Conservation (phyloP, 495 filamentous ascomycete species). For the Melanomma pulvis-pyrius region DNA sequence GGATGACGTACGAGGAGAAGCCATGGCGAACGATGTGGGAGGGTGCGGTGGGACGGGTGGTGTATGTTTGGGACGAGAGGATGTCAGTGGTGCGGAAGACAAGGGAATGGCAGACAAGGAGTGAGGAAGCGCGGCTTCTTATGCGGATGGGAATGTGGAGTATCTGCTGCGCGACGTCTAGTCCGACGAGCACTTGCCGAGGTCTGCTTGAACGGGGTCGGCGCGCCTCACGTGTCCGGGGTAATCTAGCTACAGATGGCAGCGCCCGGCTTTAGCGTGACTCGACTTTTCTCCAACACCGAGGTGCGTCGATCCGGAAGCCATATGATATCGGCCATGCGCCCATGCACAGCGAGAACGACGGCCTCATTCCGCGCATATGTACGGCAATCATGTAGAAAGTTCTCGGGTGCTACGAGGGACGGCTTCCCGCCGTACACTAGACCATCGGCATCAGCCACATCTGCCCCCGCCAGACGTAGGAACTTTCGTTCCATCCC, state of each 20-base stretch:
- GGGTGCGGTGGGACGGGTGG: neutral
- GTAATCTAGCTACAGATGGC: neutral
- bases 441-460: neutral
- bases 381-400: neutral
- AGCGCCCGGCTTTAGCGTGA: neutral
- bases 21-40: slow-evolving; percentile 29
- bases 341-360: neutral
- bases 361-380: neutral
- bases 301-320: neutral
- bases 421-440: neutral
- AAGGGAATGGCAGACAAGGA: neutral
- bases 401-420: neutral
- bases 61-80: neutral
- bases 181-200: too few relatives aligned
- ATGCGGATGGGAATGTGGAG: neutral
- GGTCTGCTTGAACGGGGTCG: too few relatives aligned
- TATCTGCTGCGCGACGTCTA: too few relatives aligned
- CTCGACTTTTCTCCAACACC: neutral
- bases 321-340: neutral
- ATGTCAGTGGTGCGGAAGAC: neutral
- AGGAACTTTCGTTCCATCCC: neutral
- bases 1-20: slow-evolving; percentile 34
- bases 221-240: neutral
- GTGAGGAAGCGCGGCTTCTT: neutral
- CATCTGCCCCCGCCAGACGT: neutral